Conservation (phyloP, 352 stramenopile genomes). For the Bremia lactucae region DNA sequence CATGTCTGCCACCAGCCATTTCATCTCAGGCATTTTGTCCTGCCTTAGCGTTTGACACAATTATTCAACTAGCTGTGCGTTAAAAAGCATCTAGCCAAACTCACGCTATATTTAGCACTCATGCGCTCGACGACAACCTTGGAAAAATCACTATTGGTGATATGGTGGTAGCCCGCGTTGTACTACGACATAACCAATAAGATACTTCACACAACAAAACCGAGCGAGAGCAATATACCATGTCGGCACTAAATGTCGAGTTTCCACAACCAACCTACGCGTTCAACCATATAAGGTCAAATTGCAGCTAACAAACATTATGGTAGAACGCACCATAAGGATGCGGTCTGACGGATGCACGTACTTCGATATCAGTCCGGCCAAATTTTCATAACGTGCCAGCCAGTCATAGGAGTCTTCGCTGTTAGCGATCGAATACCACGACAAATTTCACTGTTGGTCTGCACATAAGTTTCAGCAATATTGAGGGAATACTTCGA, state of each 20-base stretch:
- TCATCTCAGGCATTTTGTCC: slow-evolving; percentile 39
- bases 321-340: slow-evolving; percentile 24
- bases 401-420: slow-evolving; percentile 80
- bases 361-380: slow-evolving; percentile 27
- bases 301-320: neutral
- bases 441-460: neutral
- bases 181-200: slow-evolving; percentile 23
- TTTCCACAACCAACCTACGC: slow-evolving; percentile 63
- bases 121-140: slow-evolving; percentile 57
- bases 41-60: slow-evolving; percentile 1
- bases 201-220: neutral
- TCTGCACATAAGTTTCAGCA: neutral
- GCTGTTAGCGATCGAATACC: slow-evolving; percentile 6
- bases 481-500: neutral
- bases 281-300: slow-evolving; percentile 2
- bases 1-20: slow-evolving; percentile 48
- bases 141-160: slow-evolving; percentile 70
- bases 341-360: slow-evolving; percentile 32
- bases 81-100: neutral
- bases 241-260: slow-evolving; percentile 57
- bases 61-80: neutral
- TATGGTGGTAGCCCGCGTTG: slow-evolving; percentile 41
- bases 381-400: slow-evolving; percentile 38
- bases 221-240: slow-evolving; percentile 15
- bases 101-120: slow-evolving; percentile 38